Conservation (phyloP, 176 grass and related monocot species). For the Ensete glaucum region DNA sequence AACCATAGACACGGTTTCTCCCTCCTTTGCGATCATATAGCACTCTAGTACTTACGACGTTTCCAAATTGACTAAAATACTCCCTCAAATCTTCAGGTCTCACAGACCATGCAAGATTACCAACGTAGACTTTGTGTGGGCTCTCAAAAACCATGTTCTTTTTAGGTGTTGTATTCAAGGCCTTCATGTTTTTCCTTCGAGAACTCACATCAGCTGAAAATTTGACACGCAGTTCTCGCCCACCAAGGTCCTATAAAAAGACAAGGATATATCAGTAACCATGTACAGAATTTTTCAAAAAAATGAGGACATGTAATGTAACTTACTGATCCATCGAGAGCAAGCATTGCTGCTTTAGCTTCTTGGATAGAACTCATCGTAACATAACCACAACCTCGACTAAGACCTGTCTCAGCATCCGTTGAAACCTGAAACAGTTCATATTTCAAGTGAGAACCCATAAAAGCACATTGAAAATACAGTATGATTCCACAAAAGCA, state of each 20-base stretch:
- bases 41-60: slow-evolving; percentile 51
- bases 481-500: background rate
- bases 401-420: slow-evolving; percentile 44
- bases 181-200: slow-evolving; percentile 30
- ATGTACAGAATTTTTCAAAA: background rate
- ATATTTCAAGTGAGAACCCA: background rate
- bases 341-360: slow-evolving; percentile 45
- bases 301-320: slow-evolving; percentile 4
- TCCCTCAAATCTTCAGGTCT: slow-evolving; percentile 50
- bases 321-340: slow-evolving; percentile 62
- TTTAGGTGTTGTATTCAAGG: slow-evolving; percentile 35
- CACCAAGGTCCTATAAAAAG: slow-evolving; percentile 49
- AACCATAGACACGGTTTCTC: slow-evolving; percentile 50
- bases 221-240: slow-evolving; percentile 64
- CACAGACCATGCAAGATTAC: slow-evolving; percentile 63
- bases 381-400: slow-evolving; percentile 56
- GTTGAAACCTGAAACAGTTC: slow-evolving; percentile 36
- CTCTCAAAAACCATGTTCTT: slow-evolving; percentile 62
- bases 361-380: slow-evolving; percentile 54
- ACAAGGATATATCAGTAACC: background rate
- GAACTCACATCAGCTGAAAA: slow-evolving; percentile 42
- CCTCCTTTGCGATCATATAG: slow-evolving; percentile 59
- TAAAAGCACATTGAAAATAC: background rate
- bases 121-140: slow-evolving; percentile 56
- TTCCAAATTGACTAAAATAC: slow-evolving; percentile 49